Conservation (phyloP, 2,329 filamentous ascomycete species). For the Penicillium paneum region DNA sequence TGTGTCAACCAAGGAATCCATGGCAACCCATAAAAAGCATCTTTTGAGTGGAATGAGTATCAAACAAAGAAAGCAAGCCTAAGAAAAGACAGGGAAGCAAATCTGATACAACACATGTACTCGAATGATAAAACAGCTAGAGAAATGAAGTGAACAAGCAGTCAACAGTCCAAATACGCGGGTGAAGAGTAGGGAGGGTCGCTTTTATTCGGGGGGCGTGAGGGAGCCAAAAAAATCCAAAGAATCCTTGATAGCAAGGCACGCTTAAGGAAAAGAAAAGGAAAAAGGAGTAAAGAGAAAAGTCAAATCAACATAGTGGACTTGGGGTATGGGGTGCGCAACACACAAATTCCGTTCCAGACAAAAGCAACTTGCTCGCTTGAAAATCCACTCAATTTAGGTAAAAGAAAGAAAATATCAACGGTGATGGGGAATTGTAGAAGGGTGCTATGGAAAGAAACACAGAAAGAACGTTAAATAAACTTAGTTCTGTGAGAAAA, state of each 20-base stretch:
- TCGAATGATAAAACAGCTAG: conserved; percentile 19
- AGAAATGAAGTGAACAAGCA: conserved; percentile 18
- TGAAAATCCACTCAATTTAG: conserved; percentile 37
- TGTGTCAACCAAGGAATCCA: conserved; percentile 17
- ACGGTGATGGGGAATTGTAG: conserved; percentile 18
- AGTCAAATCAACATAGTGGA: conserved; percentile 36
- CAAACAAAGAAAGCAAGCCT: conserved; percentile 18
- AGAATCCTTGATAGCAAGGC: conserved; percentile 28
- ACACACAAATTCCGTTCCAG: conserved; percentile 45
- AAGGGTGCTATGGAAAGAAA: conserved; percentile 19
- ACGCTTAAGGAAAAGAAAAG: conserved; percentile 28
- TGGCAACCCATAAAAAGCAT: conserved; percentile 13
- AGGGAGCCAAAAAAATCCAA: conserved; percentile 34
- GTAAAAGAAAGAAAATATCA: conserved; percentile 24
- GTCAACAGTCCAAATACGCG: conserved; percentile 22
- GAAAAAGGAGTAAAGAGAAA: conserved; percentile 21
- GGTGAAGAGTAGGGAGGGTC: conserved; percentile 25
- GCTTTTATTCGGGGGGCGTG: conserved; percentile 38
- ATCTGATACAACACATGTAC: conserved; percentile 20
- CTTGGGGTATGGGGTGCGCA: conserved; percentile 46
- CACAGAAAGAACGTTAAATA: conserved; percentile 17
- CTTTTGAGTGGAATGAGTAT: conserved; percentile 21
- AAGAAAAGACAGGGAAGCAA: conserved; percentile 17
- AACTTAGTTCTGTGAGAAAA: conserved; percentile 12
- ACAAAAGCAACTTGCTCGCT: conserved; percentile 40